These are phyloP conservation scores for Alternaria sp. DNA, from an alignment of 2,329 filamentous ascomycete genomes.

Conservation along the genomic window DNA sequence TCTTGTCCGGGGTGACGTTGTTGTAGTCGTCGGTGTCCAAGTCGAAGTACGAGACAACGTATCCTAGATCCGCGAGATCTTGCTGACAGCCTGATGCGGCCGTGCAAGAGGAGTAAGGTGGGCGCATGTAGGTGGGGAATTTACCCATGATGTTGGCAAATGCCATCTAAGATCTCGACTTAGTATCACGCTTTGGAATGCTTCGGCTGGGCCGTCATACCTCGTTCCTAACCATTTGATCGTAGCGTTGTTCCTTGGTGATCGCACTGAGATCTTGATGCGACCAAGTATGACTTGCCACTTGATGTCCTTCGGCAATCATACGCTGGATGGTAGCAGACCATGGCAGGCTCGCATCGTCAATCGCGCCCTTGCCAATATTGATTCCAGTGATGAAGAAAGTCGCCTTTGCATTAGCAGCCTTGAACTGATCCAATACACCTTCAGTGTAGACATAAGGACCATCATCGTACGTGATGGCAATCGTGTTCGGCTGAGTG, in stretches of 20 bases:
- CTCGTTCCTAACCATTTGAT: conserved; percentile 62
- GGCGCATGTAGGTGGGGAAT: conserved; percentile 64
- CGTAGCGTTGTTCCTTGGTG: conserved; percentile 53
- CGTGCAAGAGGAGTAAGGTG: conserved; percentile 58
- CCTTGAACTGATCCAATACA: conserved; percentile 67
- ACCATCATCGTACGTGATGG: conserved; percentile 73
- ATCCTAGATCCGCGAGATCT: conserved; percentile 57
- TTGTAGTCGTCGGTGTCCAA: conserved; percentile 62
- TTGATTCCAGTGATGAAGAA: conserved; percentile 71
- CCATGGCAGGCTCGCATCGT: conserved; percentile 55
- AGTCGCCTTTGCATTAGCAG: conserved; percentile 68
- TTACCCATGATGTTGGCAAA: conserved; percentile 62
- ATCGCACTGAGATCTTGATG: conserved; percentile 60
- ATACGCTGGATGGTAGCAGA: conserved; percentile 63
- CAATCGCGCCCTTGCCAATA: conserved; percentile 64
- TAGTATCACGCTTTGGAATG: background rate
- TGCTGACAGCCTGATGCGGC: conserved; percentile 46
- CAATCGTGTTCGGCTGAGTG: conserved; percentile 63
- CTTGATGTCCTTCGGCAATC: conserved; percentile 64
- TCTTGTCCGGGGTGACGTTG: conserved; percentile 39
- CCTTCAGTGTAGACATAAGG: conserved; percentile 68
- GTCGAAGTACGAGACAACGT: conserved; percentile 68
- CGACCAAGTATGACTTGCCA: conserved; percentile 67
- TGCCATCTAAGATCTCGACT: conserved; percentile 51
- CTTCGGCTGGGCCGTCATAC: background rate